Evolutionary conservation across 2,329 filamentous ascomycete genomes (phyloP).

Genomic region (Chalaropsis thielavioides): DNA sequence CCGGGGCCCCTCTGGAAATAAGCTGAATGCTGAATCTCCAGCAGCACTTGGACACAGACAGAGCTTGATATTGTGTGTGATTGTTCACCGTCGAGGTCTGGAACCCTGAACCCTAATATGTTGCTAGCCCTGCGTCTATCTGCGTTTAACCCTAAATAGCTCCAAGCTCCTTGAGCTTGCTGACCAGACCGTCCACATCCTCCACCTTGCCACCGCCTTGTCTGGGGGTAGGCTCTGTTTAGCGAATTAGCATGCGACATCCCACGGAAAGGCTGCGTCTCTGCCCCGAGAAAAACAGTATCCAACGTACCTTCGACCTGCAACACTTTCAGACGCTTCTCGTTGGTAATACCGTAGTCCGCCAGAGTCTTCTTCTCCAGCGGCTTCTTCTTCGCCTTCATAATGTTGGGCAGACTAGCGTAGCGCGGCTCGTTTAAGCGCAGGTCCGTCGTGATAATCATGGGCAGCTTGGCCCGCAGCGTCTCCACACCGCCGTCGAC

Average conservation of each 20-base stretch:
- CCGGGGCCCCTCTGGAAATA: too few species aligned
- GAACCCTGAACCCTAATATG: not conserved
- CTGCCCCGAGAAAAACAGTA: not conserved
- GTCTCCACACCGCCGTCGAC: conserved; percentile 94
- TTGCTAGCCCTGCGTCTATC: not conserved
- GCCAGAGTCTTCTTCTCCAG: conserved; percentile 77
- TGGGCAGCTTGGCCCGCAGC: conserved; percentile 66
- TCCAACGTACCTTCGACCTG: conserved; percentile 61
- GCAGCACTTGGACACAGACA: not conserved
- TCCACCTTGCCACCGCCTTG: conserved; percentile 95
- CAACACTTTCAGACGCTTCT: conserved; percentile 69
- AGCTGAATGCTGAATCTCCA: too few species aligned
- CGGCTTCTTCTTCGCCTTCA: conserved; percentile 99
- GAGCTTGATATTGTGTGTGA: not conserved
- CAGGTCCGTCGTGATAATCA: conserved; percentile 91
- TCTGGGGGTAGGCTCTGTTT: conserved; percentile 62
- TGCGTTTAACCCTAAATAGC: conserved; percentile 46
- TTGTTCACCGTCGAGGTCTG: not conserved
- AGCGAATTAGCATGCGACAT: conserved; percentile 13
- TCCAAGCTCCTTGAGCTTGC: conserved; percentile 90
- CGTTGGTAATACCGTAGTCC: conserved; percentile 65
- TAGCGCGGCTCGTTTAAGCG: conserved; percentile 90
- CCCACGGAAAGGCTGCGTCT: conserved; percentile 8
- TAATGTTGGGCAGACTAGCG: conserved; percentile 92
- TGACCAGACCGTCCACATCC: conserved; percentile 86